Evolutionary conservation across 108 stramenopile genomes (phyloP), one percentile per base, ranked within the genome.

Genomic region (Skeletonema grethae): DNA sequence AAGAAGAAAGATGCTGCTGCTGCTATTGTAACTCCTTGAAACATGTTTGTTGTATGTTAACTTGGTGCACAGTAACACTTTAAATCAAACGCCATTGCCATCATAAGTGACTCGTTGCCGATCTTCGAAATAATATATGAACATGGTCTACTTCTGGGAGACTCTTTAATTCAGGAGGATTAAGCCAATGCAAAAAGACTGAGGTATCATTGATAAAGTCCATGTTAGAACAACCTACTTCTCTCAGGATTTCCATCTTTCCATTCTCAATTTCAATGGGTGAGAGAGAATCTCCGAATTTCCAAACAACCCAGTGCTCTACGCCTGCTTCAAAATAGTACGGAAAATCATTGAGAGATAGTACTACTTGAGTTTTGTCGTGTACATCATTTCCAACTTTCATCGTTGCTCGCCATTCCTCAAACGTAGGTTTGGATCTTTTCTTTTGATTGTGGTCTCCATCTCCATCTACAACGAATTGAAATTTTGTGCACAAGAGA

Each of bases 71-170:
- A 22, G n/a, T 22, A 22, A 8, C 3, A 50, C 15, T 22, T 53
- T 8, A 9, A 16, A 53, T 7, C 50, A 6, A 48, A 16, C 50
- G 24, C 50, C 22, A 9, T 11, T 38, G 22, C 20, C 22, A 53
- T 43, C 15, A 43, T 3, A n/a, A n/a, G 15, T 43, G 41, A n/a
- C 5, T 43, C 16, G 22, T 24, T 8, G 50, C 50, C 7, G 7
- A 22, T 16, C 50, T 22, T 2, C 50, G 50, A 22, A 53, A 77
- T 20, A 92, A 53, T 29, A 92, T 86, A 55, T 90, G 91, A 9
- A 80, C 82, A 63, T 92, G 91, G 46, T 92, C 87, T 60, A 92
- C 88, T 5, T 79, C 91, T 11, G 91, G 91, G 31, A 92, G 75
- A 38, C 79, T 82, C 63, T 90, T 70, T 2, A 90, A 58, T 55